A percentile compares a stretch with the other conserved stretches of the same genome.
Conservation (phyloP, 2,329 filamentous ascomycete genomes). For the Nemania diffusa region DNA sequence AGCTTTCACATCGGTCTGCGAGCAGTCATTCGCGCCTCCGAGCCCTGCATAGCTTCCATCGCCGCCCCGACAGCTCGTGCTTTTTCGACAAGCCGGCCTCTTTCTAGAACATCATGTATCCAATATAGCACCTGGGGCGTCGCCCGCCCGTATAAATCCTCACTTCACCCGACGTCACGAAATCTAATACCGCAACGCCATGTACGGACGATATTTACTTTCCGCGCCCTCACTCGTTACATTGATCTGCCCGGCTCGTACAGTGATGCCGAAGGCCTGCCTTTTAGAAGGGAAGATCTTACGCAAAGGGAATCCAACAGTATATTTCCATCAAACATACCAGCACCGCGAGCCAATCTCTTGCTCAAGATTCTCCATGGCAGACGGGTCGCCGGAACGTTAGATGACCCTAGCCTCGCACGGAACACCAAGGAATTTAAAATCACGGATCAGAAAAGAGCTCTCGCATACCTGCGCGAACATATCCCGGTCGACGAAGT, state of each 20-base stretch:
- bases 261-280: conserved; percentile 64
- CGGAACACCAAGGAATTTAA: conserved; percentile 60
- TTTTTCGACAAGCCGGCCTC: conserved; percentile 38
- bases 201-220: conserved; percentile 47
- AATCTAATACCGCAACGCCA: conserved; percentile 38
- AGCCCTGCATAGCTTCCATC: conserved; percentile 31
- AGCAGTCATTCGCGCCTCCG: conserved; percentile 43
- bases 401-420: conserved; percentile 66
- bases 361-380: conserved; percentile 70
- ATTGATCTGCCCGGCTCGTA: conserved; percentile 68
- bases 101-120: conserved; percentile 35
- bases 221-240: conserved; percentile 61
- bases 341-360: conserved; percentile 59
- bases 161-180: conserved; percentile 18
- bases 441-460: conserved; percentile 55
- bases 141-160: conserved; percentile 24
- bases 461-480: conserved; percentile 65
- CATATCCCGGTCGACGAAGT: conserved; percentile 68
- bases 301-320: conserved; percentile 56
- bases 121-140: conserved; percentile 37
- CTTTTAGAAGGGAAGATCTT: conserved; percentile 63
- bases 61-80: conserved; percentile 34
- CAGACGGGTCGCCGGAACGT: conserved; percentile 70
- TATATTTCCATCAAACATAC: conserved; percentile 63
- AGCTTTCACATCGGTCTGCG: conserved; percentile 49